phyloP scores from a whole-genome alignment of 768 basidiomycete species.

The Leccinum broughii region DNA sequence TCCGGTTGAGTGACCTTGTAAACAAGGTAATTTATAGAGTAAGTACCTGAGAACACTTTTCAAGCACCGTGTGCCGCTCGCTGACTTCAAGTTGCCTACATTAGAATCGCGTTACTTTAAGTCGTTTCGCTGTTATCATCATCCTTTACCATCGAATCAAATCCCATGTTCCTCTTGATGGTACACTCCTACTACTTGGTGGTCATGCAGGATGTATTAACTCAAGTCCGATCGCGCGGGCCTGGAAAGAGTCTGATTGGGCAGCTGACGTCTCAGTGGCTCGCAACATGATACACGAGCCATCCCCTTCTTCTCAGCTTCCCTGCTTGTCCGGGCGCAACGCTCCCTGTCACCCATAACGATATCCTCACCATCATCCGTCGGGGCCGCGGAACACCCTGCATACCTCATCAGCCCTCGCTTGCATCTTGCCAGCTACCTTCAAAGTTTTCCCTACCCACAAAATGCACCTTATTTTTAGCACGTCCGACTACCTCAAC shows the following conservation, averaged over 20 bases:
- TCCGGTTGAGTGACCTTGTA: no score
- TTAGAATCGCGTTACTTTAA: background rate
- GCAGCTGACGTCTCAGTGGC: constrained; percentile 11
- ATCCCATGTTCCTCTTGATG: no score
- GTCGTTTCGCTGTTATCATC: no score
- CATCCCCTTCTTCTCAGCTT: constrained; percentile 1
- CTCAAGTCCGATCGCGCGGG: background rate
- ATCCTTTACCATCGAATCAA: no score
- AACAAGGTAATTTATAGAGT: background rate
- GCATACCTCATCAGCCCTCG: background rate
- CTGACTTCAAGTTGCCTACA: no score
- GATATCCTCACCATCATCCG: background rate
- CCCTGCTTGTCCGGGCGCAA: constrained; percentile 4
- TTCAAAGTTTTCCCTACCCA: background rate
- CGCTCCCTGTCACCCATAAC: background rate
- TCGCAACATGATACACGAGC: constrained; percentile 12
- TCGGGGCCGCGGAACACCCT: background rate
- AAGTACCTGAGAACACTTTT: background rate
- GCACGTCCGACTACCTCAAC: constrained; percentile 21
- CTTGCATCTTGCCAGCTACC: background rate
- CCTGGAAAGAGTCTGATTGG: background rate
- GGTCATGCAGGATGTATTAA: background rate
- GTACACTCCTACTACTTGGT: no score
- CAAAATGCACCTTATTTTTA: constrained; percentile 26
- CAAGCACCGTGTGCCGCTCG: no score